Conservation (phyloP, 495 filamentous ascomycete genomes). For the Aspergillus mulundensis region DNA sequence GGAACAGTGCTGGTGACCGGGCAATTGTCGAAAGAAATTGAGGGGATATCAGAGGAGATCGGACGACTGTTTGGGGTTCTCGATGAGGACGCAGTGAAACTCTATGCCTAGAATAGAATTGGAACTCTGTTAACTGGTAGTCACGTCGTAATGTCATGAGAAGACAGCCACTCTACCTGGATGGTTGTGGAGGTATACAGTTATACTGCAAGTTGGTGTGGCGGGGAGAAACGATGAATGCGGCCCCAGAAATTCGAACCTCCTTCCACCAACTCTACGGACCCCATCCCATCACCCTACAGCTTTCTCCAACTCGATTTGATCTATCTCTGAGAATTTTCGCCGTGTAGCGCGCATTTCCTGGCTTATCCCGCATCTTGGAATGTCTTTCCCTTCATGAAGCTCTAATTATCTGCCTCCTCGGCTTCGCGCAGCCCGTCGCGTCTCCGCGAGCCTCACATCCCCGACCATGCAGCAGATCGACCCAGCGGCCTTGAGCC, state of each 20-base stretch:
- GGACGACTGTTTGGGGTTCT: slow-evolving; percentile 65
- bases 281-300: slow-evolving; percentile 22
- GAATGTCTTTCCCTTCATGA: slow-evolving; percentile 34
- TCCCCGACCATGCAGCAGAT: slow-evolving; percentile 72
- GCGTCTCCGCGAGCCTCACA: slow-evolving; percentile 36
- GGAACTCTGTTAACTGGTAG: background rate
- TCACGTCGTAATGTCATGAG: background rate
- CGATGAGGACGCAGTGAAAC: slow-evolving; percentile 65
- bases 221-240: slow-evolving; percentile 21
- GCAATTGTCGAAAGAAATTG: slow-evolving; percentile 50
- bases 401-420: slow-evolving; percentile 33
- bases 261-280: slow-evolving; percentile 22
- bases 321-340: slow-evolving; percentile 19
- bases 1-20: slow-evolving; percentile 48
- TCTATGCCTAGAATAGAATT: slow-evolving; percentile 45
- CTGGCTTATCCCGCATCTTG: slow-evolving; percentile 11
- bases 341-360: slow-evolving; percentile 4
- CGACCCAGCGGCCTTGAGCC: slow-evolving; percentile 78
- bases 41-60: slow-evolving; percentile 46
- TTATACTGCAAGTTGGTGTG: slow-evolving; percentile 15
- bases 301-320: slow-evolving; percentile 27
- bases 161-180: too few relatives aligned
- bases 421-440: slow-evolving; percentile 44
- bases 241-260: slow-evolving; percentile 21
- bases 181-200: too few relatives aligned